Evolutionary conservation across 805 yeast genomes (phyloP).

Genomic region (Wickerhamiella azyma): DNA sequence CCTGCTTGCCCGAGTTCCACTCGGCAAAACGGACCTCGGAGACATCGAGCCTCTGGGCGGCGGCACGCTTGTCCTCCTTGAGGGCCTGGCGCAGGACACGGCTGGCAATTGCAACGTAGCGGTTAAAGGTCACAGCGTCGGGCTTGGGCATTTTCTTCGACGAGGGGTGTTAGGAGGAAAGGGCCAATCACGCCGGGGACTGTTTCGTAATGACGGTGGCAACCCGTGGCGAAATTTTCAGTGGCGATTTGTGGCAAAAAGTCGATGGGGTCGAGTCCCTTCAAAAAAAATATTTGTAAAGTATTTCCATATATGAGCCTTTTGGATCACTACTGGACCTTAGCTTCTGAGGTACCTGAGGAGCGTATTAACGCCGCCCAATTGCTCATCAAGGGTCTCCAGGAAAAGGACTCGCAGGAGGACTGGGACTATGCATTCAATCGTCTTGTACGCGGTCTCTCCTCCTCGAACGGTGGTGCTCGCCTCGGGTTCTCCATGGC

Average conservation of each 20-base stretch:
- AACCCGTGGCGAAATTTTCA: not conserved
- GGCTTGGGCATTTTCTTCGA: conserved; percentile 20
- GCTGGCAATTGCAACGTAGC: conserved; percentile 83
- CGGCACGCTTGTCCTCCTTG: conserved; percentile 70
- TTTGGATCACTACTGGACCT: conserved; percentile 54
- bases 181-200: conserved; percentile 6
- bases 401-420: conserved; percentile 22
- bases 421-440: conserved; percentile 78
- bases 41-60: conserved; percentile 52
- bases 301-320: conserved; percentile 14
- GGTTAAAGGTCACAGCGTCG: conserved; percentile 45
- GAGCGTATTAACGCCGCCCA: conserved; percentile 68
- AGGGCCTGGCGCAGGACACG: conserved; percentile 75
- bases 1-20: conserved; percentile 49
- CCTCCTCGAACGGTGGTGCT: conserved; percentile 72
- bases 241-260: not conserved
- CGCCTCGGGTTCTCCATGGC: conserved; percentile 83
- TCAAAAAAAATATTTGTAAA: not conserved
- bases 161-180: not conserved
- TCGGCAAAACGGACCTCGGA: conserved; percentile 63
- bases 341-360: conserved; percentile 61
- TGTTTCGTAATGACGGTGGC: conserved; percentile 4
- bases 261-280: not conserved
- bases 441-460: conserved; percentile 66
- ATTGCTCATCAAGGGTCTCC: conserved; percentile 46